phyloP scores from a whole-genome alignment of 352 stramenopile genomes.

The Globisporangium parvum region DNA sequence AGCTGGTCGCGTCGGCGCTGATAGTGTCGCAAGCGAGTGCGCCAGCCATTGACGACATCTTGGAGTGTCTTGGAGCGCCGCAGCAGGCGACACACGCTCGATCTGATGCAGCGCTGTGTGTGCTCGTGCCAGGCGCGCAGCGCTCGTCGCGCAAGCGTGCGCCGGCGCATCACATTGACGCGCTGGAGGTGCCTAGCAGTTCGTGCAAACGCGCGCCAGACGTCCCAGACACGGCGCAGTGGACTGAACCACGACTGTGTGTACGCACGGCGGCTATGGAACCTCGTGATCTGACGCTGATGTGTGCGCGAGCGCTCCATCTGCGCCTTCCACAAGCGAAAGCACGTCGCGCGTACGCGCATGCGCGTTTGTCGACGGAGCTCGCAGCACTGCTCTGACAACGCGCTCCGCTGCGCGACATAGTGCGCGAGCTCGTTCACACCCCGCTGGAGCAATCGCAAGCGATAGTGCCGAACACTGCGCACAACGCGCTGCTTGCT shows the following conservation, averaged over 20 bases:
- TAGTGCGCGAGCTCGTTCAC: constrained; percentile 15
- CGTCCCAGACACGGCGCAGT: constrained; percentile 19
- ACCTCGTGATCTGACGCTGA: background rate
- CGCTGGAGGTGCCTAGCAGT: background rate
- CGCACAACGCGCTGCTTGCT: constrained; percentile 3
- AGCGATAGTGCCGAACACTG: constrained; percentile 13
- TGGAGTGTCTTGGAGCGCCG: background rate
- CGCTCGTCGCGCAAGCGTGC: background rate
- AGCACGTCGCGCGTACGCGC: constrained; percentile 18
- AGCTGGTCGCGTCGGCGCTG: constrained; percentile 20
- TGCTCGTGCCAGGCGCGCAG: constrained; percentile 4
- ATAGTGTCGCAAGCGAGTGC: constrained; percentile 16
- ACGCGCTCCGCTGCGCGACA: constrained; percentile 21
- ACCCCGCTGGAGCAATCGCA: constrained; percentile 18
- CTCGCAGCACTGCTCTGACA: constrained; percentile 11
- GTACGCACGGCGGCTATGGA: constrained; percentile 8
- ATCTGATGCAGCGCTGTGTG: background rate
- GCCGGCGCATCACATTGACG: background rate
- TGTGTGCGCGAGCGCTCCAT: background rate
- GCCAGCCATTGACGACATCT: constrained; percentile 17
- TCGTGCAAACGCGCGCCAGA: constrained; percentile 12
- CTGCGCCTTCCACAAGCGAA: constrained; percentile 17
- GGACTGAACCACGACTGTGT: constrained; percentile 25
- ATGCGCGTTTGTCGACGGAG: constrained; percentile 19
- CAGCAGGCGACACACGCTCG: constrained; percentile 8